These are phyloP conservation scores for Mycena kentingensis DNA, from an alignment of 768 basidiomycete genomes.

Conservation along the genomic window DNA sequence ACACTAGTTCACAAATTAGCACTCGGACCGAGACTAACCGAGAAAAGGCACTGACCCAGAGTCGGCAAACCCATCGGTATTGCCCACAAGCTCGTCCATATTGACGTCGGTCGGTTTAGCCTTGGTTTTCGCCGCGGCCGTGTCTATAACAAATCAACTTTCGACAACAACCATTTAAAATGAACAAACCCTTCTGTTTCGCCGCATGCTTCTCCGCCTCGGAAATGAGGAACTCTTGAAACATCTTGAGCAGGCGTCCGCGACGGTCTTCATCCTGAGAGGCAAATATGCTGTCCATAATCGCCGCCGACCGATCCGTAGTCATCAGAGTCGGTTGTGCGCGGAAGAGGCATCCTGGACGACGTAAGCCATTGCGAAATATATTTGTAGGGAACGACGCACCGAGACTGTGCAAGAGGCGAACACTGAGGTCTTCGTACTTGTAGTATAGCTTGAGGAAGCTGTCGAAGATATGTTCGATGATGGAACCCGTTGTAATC, in stretches of 20 bases:
- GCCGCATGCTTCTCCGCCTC: constrained; percentile 78
- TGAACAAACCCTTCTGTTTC: constrained; percentile 61
- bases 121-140: constrained; percentile 48
- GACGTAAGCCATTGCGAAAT: not conserved
- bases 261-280: constrained; percentile 72
- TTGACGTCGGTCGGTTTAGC: constrained; percentile 59
- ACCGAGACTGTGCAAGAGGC: constrained; percentile 88
- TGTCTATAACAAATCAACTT: constrained; percentile 5
- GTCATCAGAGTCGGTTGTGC: constrained; percentile 93
- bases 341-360: constrained; percentile 84
- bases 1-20: constrained; percentile 55
- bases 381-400: constrained; percentile 19
- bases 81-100: constrained; percentile 93
- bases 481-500: constrained; percentile 61
- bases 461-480: constrained; percentile 79
- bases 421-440: constrained; percentile 64
- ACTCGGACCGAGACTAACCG: not conserved
- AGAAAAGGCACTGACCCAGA: constrained; percentile 71
- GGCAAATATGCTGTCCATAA: constrained; percentile 90
- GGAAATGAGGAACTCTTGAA: constrained; percentile 88
- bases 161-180: not conserved
- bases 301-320: constrained; percentile 67
- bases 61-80: constrained; percentile 93
- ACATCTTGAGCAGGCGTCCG: constrained; percentile 76
- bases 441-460: constrained; percentile 76